Evolutionary conservation across 192 early-diverging fungal species (phyloP).

Genomic region (Umbelopsis ramanniana): DNA sequence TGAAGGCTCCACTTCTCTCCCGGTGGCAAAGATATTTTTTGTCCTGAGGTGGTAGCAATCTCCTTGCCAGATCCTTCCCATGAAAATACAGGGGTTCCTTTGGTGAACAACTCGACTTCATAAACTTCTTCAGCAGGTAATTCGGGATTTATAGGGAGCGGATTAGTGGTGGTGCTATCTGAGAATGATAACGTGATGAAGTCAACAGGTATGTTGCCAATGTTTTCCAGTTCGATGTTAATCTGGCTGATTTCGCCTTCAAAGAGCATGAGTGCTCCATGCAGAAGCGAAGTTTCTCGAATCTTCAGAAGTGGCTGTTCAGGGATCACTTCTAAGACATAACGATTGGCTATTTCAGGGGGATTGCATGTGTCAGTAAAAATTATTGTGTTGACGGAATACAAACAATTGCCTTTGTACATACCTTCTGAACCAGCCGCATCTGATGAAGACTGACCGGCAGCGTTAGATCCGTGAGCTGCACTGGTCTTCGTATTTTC

Average conservation of each 20-base stretch:
- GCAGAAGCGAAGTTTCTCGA: constrained; percentile 57
- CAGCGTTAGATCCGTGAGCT: background rate
- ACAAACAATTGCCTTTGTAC: background rate
- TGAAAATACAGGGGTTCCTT: constrained; percentile 57
- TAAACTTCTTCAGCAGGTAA: constrained; percentile 71
- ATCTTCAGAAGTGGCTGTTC: constrained; percentile 74
- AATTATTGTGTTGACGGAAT: background rate
- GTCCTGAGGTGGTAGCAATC: constrained; percentile 13
- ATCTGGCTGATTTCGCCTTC: constrained; percentile 78
- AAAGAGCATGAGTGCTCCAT: constrained; percentile 79
- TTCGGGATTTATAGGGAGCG: constrained; percentile 45
- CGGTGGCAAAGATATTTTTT: constrained; percentile 53
- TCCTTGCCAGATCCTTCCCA: constrained; percentile 49
- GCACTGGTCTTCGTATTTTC: background rate
- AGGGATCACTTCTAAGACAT: constrained; percentile 56
- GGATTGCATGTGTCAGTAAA: background rate
- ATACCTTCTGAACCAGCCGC: background rate
- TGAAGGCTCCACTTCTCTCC: constrained; percentile 55
- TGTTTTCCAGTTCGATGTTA: constrained; percentile 71
- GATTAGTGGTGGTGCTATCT: constrained; percentile 48
- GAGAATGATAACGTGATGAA: constrained; percentile 65
- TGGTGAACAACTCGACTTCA: constrained; percentile 73
- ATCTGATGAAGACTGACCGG: background rate
- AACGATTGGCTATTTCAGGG: background rate
- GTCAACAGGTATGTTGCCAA: constrained; percentile 72